Evolutionary conservation across 2,329 filamentous ascomycete species (phyloP), one percentile per base, ranked within the genome.

Genomic region (Paraphaeosphaeria minitans): DNA sequence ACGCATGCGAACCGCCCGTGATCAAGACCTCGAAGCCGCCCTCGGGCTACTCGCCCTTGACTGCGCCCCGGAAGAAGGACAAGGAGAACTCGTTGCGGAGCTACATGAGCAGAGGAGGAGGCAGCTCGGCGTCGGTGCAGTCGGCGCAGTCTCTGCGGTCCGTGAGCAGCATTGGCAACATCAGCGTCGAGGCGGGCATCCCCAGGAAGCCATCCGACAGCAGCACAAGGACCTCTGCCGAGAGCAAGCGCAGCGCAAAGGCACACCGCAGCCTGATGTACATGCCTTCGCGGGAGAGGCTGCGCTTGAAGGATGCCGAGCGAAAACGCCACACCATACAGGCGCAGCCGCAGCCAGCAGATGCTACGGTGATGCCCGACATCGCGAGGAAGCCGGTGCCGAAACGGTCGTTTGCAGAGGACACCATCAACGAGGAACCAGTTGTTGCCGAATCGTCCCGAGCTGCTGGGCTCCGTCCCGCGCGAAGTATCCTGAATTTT

Each of bases 11-110:
- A 60, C 79, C 92, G 13, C 92, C 93, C 19, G 85, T 94, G 55
- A 85, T 96, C 67, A 88, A 89, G 63, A 96, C 93, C 33, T 86
- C 92, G 33, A 93, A 93, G 75, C 89, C 89, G 8, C 91, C 91
- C 0, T 92, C 90, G 52, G 91, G 90, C 55, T 86, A 88, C 68
- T 93, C 90, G 27, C 79, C 87, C 19, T 78, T 91, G 53, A 92
- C 89, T n/a, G 85, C 88, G 0, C 83, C 86, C 80, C 73, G 71
- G 29, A 75, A 73, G 67, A 67, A 65, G 48, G 73, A 73, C 52
- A 77, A 75, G 66, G 61, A 75, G 48, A 66, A 71, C 53, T 84
- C 85, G 13, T 72, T 91, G 45, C 85, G 83, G 68, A 85, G 84
- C 43, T 83, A 90, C 43, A 79, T 91, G 47, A 82, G 86, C 37